phyloP scores from a whole-genome alignment of 305 asterid genomes.

The Solanum hybrid region DNA sequence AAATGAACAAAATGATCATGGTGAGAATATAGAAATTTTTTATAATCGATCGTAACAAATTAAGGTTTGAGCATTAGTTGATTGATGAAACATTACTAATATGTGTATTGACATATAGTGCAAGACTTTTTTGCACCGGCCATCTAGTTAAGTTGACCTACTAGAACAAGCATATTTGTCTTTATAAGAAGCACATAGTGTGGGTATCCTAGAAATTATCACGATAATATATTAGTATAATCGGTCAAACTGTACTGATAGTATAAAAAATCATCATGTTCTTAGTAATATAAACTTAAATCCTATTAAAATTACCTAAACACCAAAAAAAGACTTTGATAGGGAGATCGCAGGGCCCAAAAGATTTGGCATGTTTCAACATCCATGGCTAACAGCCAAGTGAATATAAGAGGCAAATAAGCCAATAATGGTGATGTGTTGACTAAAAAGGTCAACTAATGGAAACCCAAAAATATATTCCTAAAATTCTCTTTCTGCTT shows the following conservation, averaged over 20 bases:
- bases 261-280: not conserved
- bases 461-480: not conserved
- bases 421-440: not conserved
- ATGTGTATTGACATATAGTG: too few species aligned
- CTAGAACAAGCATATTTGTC: not conserved
- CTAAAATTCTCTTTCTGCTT: not conserved
- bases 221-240: not conserved
- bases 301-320: not conserved
- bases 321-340: not conserved
- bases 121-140: not conserved
- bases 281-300: not conserved
- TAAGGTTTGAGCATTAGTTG: too few species aligned
- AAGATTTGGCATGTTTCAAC: not conserved
- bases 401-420: not conserved
- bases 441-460: not conserved
- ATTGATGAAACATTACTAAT: too few species aligned
- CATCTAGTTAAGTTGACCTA: not conserved
- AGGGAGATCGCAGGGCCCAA: not conserved
- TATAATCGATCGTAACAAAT: too few species aligned
- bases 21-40: too few species aligned
- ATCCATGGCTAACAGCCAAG: not conserved
- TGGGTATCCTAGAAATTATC: not conserved
- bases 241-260: not conserved
- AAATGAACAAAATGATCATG: too few species aligned
- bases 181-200: not conserved